Base-by-base conservation (phyloP, 495 filamentous ascomycete genomes). In the Coniosporium apollinis region DNA sequence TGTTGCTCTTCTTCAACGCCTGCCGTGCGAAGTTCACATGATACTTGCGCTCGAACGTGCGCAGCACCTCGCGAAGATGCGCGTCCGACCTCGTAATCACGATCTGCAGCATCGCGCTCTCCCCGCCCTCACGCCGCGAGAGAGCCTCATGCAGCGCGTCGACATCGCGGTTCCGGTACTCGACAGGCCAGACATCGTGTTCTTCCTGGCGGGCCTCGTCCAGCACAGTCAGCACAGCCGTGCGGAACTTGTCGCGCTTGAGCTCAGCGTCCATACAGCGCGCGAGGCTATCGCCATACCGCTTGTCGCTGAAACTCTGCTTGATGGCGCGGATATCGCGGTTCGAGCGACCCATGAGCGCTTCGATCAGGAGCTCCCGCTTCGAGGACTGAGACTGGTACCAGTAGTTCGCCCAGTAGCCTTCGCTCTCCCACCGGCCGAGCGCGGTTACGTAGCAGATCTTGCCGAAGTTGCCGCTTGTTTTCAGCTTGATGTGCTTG, bases 381-480 rank as follows among this genome's bases (percentile, higher is more conserved):
- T 46, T 35, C 13, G 43, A 47, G 3, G 30, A 36, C 32, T 51
- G 42, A 22, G 79, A 76, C 52, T 96, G 89, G 60, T 96, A 97
- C 75, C 86, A 97, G 57, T 82, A 92, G 49, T 96, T 97, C 30
- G 91, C 87, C 83, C 89, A 97, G 64, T 89, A 94, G 1, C 82
- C 86, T 54, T 97, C 89, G 34, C 71, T 75, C 60, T 94, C 89
- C 79, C 83, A 97, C 30, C 72, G 66, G 2, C 91, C 89, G 0
- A 96, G 71, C 7, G 89, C 87, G 5, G 81, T 84, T 4, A 82
- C 79, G 52, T 94, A 96, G 48, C 73, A 79, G 7, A 79, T 75
- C 54, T 96, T 96, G 57, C 83, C 84, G 38, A 94, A 77, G 36
- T 82, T 82, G 46, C 76, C 72, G 10, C 77, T 70, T 6, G 79